phyloP scores from a whole-genome alignment of 306 rosid species.

The Vigna radiata region DNA sequence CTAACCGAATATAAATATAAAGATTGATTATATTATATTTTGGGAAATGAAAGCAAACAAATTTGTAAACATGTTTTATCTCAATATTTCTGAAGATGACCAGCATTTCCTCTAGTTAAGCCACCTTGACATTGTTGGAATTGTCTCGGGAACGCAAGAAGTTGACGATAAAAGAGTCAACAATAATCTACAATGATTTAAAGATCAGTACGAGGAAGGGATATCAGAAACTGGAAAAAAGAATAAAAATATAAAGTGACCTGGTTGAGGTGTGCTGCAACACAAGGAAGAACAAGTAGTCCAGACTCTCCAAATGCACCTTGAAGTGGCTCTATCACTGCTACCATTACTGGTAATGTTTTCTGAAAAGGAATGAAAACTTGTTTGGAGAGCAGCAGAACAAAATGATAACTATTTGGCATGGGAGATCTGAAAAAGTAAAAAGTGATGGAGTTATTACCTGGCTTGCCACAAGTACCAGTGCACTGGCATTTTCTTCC shows the following conservation, averaged over 20 bases:
- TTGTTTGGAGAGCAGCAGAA: slow-evolving; percentile 33
- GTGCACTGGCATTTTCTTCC: slow-evolving; percentile 70
- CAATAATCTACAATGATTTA: slow-evolving; percentile 59
- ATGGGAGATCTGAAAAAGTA: slow-evolving; percentile 7
- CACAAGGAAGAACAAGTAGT: slow-evolving; percentile 91
- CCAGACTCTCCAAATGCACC: slow-evolving; percentile 92
- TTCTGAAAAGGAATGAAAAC: slow-evolving; percentile 59
- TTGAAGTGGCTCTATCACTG: slow-evolving; percentile 83
- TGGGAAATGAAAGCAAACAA: slow-evolving; percentile 23
- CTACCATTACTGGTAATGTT: slow-evolving; percentile 96
- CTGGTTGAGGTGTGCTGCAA: slow-evolving; percentile 95
- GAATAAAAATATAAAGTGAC: slow-evolving; percentile 45
- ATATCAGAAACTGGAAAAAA: neutral
- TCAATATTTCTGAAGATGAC: neutral
- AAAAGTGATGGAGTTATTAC: slow-evolving; percentile 47
- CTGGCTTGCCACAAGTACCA: slow-evolving; percentile 86
- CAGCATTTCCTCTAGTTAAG: slow-evolving; percentile 41
- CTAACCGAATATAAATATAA: no score
- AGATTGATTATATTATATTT: no score
- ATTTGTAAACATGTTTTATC: neutral
- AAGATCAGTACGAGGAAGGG: slow-evolving; percentile 43
- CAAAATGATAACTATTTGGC: slow-evolving; percentile 1
- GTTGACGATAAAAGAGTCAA: slow-evolving; percentile 74
- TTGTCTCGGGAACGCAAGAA: slow-evolving; percentile 58
- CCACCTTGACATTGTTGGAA: slow-evolving; percentile 49